These are phyloP conservation scores for Phytophthora syringae DNA, from an alignment of 352 stramenopile genomes.

Conservation along the genomic window DNA sequence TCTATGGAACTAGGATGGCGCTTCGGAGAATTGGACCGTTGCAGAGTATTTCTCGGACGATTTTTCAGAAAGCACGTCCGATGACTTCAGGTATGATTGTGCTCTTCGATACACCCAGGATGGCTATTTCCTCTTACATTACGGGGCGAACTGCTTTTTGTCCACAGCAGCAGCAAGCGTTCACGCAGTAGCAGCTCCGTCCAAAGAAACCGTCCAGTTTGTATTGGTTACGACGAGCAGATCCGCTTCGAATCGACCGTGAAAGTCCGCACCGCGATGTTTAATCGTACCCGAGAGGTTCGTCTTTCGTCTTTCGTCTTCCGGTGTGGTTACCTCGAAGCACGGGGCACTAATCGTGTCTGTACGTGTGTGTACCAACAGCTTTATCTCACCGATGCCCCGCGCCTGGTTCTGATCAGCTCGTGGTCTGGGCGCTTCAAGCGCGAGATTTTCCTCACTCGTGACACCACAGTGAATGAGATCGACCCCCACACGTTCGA, in stretches of 20 bases:
- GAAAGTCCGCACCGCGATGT: constrained; percentile 83
- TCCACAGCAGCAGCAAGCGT: constrained; percentile 37
- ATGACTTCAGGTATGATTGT: constrained; percentile 55
- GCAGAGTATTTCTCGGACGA: constrained; percentile 84
- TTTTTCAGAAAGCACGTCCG: constrained; percentile 78
- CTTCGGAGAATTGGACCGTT: constrained; percentile 79
- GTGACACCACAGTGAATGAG: constrained; percentile 71
- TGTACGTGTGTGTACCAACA: constrained; percentile 7
- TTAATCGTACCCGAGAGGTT: constrained; percentile 79
- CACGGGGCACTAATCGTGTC: neutral
- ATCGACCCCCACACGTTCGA: constrained; percentile 82
- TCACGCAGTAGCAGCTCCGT: constrained; percentile 74
- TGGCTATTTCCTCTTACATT: neutral
- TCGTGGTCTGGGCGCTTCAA: constrained; percentile 80
- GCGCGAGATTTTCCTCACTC: constrained; percentile 67
- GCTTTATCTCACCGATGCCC: constrained; percentile 76
- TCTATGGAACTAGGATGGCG: constrained; percentile 56
- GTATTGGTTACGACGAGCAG: constrained; percentile 70
- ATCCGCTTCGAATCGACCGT: constrained; percentile 76
- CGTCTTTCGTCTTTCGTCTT: neutral
- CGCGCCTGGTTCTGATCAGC: constrained; percentile 71
- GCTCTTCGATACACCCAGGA: neutral
- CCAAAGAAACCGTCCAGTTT: constrained; percentile 56
- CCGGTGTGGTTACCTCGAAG: neutral
- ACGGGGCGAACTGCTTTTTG: constrained; percentile 5